These are phyloP conservation scores for Ceratocystis cubensis DNA, from an alignment of 2,329 filamentous ascomycete genomes.

Conservation along the genomic window DNA sequence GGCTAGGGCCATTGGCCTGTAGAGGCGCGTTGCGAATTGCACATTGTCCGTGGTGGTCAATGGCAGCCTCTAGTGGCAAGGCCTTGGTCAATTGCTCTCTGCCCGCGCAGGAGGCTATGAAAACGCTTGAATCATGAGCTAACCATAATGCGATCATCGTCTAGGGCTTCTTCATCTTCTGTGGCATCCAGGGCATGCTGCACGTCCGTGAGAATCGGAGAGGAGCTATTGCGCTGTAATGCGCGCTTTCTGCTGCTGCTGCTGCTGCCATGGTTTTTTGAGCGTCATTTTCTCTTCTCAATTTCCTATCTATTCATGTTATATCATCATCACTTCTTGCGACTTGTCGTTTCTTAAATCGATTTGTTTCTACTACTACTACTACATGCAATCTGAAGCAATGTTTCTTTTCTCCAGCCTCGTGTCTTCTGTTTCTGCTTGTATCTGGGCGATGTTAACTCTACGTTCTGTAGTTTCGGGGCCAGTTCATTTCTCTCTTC, in stretches of 20 bases:
- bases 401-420: background rate
- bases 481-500: too few species aligned
- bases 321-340: background rate
- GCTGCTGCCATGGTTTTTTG: conserved; percentile 8
- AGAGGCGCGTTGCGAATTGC: background rate
- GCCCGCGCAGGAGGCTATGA: background rate
- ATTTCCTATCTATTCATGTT: background rate
- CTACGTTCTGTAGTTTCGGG: too few species aligned
- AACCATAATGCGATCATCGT: background rate
- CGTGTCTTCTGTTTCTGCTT: too few species aligned
- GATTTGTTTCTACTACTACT: background rate
- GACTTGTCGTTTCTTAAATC: conserved; percentile 1
- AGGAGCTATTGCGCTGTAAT: conserved; percentile 65
- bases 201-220: conserved; percentile 65
- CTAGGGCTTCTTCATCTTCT: conserved; percentile 83
- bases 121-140: background rate
- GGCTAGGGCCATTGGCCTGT: background rate
- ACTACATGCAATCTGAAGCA: conserved; percentile 1
- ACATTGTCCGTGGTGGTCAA: background rate
- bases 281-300: background rate
- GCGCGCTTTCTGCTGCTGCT: conserved; percentile 8
- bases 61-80: background rate
- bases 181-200: conserved; percentile 74
- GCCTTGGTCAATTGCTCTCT: background rate
- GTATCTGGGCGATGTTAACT: background rate